Evolutionary conservation across 2,329 filamentous ascomycete species (phyloP).

Genomic region (Nemania diffusa): DNA sequence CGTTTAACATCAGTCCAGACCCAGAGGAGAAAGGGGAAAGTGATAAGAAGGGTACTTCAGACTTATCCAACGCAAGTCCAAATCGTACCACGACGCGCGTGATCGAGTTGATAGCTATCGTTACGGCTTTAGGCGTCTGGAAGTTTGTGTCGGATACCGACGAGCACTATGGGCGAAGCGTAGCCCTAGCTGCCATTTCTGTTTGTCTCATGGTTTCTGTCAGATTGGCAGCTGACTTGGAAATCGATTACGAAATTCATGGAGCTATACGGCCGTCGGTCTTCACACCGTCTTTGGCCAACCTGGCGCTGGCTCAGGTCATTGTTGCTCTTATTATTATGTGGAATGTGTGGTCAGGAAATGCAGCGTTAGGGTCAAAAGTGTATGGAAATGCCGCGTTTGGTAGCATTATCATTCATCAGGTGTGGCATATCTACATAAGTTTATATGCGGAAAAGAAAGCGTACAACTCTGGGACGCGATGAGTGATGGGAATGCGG

Average conservation of each 20-base stretch:
- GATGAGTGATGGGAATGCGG: background rate
- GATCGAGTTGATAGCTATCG: slow-evolving; percentile 43
- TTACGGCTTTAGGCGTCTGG: slow-evolving; percentile 45
- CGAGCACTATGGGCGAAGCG: slow-evolving; percentile 44
- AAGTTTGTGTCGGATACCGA: slow-evolving; percentile 41
- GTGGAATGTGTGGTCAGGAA: slow-evolving; percentile 47
- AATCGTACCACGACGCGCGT: slow-evolving; percentile 41
- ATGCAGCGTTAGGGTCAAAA: slow-evolving; percentile 35
- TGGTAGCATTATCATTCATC: slow-evolving; percentile 46
- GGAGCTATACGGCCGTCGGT: slow-evolving; percentile 39
- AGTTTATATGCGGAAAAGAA: background rate
- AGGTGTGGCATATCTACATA: slow-evolving; percentile 47
- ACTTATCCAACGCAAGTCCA: slow-evolving; percentile 21
- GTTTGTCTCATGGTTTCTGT: slow-evolving; percentile 47
- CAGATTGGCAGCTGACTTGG: slow-evolving; percentile 47
- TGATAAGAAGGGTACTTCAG: slow-evolving; percentile 6
- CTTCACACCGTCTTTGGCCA: slow-evolving; percentile 44
- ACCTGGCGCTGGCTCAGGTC: slow-evolving; percentile 44
- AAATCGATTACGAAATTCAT: slow-evolving; percentile 43
- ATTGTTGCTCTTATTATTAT: slow-evolving; percentile 43
- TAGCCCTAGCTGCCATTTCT: slow-evolving; percentile 45
- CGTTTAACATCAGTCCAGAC: slow-evolving; percentile 48
- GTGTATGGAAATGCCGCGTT: slow-evolving; percentile 46
- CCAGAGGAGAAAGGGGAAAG: slow-evolving; percentile 42
- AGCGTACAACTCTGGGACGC: background rate